Evolutionary conservation across 2,329 filamentous ascomycete genomes (phyloP).

Genomic region (Aureobasidium sp.): DNA sequence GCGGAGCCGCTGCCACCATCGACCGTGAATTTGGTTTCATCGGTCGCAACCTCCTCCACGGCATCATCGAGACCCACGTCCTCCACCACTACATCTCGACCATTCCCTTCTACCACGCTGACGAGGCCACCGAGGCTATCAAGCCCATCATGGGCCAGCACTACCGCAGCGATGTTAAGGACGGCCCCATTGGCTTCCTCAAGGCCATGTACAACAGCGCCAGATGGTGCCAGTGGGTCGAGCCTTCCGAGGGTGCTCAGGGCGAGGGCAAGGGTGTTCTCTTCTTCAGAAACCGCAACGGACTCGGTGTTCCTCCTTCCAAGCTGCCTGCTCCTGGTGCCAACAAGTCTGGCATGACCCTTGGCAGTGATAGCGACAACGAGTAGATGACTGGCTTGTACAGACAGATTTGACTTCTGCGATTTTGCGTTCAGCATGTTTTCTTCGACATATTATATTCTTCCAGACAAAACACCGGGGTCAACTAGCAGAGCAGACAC

Average conservation of each 20-base stretch:
- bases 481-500: neutral
- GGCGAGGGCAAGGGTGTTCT: constrained; percentile 78
- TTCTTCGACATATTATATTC: neutral
- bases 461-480: neutral
- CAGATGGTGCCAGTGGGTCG: constrained; percentile 93
- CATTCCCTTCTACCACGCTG: constrained; percentile 95
- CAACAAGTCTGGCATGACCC: constrained; percentile 6
- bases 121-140: constrained; percentile 91
- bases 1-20: constrained; percentile 89
- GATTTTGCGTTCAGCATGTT: constrained; percentile 13
- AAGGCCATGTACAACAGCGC: constrained; percentile 72
- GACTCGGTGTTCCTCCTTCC: constrained; percentile 58
- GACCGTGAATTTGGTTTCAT: constrained; percentile 97
- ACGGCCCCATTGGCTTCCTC: constrained; percentile 75
- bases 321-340: constrained; percentile 22
- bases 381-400: constrained; percentile 12
- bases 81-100: constrained; percentile 95
- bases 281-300: constrained; percentile 94
- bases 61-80: constrained; percentile 96
- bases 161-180: constrained; percentile 77
- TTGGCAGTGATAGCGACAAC: constrained; percentile 14
- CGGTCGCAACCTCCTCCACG: constrained; percentile 82
- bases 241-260: constrained; percentile 74
- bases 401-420: constrained; percentile 6
- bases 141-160: constrained; percentile 91